Base-by-base conservation (phyloP, 495 filamentous ascomycete species). In the Daldinia vernicosa region DNA sequence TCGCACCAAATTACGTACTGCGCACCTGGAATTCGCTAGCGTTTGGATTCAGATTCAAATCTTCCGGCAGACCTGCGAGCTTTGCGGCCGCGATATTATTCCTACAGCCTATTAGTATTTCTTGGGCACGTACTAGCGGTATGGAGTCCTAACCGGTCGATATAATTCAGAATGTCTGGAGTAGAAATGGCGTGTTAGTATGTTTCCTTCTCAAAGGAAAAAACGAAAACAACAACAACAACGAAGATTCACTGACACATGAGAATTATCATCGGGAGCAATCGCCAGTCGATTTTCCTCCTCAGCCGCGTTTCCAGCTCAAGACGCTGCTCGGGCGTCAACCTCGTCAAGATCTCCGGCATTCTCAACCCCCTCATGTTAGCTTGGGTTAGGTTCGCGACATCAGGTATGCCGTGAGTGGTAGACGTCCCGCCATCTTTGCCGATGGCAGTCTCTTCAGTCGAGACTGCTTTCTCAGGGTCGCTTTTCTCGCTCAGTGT, bases 111-210 rank as follows among this genome's bases (percentile, higher is more conserved):
- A 55, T 69, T 69, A 58, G 66, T 35, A 32, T n/a, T 28, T 17
- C 37, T 58, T 43, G 39, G 27, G 15, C 8, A 19, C 15, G n/a
- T 15, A 7, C 6, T 3, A 8, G 26, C 69, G 68, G 12, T 66
- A 47, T 30, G 24, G 85, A 87, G 54, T 88, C 85, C 75, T 68
- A 15, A 82, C 69, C 92, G 85, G 77, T 94, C 92, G 65, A 94
- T 82, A 77, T 93, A 95, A 74, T 94, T 94, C 74, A 94, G 78
- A 70, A 94, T 91, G 74, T 94, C 93, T 84, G 81, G 79, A 57
- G 78, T 60, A 30, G 75, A 76, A 19, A 78, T 55, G 3, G 8
- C 22, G 9, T 7, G 39, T 74, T 64, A 72, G 65, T 30, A 51
- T n/a, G 33, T 0, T 35, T 35, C 5, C 32, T 11, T 12, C 32